phyloP scores from a whole-genome alignment of 2,329 filamentous ascomycete species.

The Hymenoscyphus linearis region DNA sequence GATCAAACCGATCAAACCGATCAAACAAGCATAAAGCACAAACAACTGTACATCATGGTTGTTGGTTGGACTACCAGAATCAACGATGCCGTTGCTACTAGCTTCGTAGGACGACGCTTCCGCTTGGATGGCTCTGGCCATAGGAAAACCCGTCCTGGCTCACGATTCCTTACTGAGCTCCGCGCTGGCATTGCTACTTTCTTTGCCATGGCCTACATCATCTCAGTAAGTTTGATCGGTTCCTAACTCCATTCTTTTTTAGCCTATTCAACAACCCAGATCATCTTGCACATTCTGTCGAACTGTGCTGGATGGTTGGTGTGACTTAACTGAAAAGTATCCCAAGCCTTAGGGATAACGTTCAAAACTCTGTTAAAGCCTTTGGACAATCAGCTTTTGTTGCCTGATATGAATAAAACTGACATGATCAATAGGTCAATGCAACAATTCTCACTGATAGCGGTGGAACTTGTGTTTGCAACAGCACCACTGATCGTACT shows the following conservation, averaged over 20 bases:
- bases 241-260: constrained; percentile 34
- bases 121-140: constrained; percentile 74
- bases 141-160: constrained; percentile 47
- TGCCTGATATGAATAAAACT: background rate
- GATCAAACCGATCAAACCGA: no score
- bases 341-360: no score
- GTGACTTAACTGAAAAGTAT: no score
- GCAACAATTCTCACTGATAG: constrained; percentile 44
- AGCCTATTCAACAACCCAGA: no score
- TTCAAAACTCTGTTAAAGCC: no score
- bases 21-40: no score
- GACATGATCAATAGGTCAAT: constrained; percentile 7
- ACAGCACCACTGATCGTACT: constrained; percentile 24
- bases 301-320: no score
- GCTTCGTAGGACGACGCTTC: constrained; percentile 66
- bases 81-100: constrained; percentile 46
- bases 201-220: constrained; percentile 65
- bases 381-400: no score
- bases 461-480: constrained; percentile 73
- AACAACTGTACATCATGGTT: constrained; percentile 4
- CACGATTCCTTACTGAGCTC: constrained; percentile 74
- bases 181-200: constrained; percentile 72
- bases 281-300: no score
- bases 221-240: constrained; percentile 43
- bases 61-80: constrained; percentile 6